These are phyloP conservation scores for Malus hybrid DNA, from an alignment of 331 rosid genomes.

Conservation along the genomic window DNA sequence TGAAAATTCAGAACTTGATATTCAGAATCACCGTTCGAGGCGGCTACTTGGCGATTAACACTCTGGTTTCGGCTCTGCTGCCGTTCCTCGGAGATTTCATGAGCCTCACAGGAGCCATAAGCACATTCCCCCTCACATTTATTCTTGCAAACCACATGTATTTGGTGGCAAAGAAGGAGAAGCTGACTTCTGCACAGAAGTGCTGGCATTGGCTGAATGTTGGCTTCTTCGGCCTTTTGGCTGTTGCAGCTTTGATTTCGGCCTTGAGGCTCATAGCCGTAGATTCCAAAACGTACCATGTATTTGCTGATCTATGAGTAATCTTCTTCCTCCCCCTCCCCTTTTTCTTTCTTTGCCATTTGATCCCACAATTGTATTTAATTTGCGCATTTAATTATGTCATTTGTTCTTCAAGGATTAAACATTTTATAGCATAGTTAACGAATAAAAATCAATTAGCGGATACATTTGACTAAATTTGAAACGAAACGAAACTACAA, in stretches of 20 bases:
- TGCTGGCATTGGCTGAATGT: conserved; percentile 94
- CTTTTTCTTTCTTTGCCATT: neutral
- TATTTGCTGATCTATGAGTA: conserved; percentile 75
- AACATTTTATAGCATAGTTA: neutral
- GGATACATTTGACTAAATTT: too few relatives aligned
- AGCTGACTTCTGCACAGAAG: conserved; percentile 46
- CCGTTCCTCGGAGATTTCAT: conserved; percentile 98
- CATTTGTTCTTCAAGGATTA: neutral
- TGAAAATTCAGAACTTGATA: conserved; percentile 46
- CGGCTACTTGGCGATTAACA: conserved; percentile 64
- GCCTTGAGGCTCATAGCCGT: conserved; percentile 73
- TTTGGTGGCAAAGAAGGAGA: conserved; percentile 66
- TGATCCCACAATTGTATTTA: neutral
- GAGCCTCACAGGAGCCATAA: conserved; percentile 93
- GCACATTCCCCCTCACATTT: conserved; percentile 94
- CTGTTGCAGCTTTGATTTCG: conserved; percentile 70
- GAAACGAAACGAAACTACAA: too few relatives aligned
- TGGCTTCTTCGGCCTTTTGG: conserved; percentile 62
- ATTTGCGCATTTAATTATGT: neutral
- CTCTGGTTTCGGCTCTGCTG: conserved; percentile 67
- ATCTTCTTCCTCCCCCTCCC: too few relatives aligned
- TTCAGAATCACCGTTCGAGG: conserved; percentile 72
- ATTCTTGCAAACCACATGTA: conserved; percentile 94
- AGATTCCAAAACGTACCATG: conserved; percentile 64
- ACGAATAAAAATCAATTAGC: neutral